A percentile compares a stretch with the other conserved stretches of the same genome.
Evolutionary conservation across 441 rosid species (phyloP).

Genomic region (Gossypium trilobum): DNA sequence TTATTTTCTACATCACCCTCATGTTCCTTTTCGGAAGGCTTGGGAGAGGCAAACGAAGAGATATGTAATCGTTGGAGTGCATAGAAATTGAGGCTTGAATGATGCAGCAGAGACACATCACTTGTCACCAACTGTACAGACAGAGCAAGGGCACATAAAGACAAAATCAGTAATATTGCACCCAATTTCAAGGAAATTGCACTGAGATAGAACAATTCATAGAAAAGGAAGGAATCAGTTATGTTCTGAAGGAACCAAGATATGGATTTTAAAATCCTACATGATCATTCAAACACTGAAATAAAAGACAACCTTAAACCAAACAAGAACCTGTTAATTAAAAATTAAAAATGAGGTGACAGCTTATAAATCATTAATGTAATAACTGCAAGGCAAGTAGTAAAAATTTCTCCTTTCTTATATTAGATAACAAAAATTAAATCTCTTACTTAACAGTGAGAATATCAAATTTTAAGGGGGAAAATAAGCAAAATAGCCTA

Average conservation of each 20-base stretch:
- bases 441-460: neutral
- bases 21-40: constrained; percentile 39
- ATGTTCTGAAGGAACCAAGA: neutral
- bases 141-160: neutral
- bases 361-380: neutral
- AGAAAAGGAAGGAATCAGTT: neutral
- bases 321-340: neutral
- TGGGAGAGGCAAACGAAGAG: constrained; percentile 64
- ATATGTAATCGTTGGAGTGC: constrained; percentile 49
- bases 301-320: neutral
- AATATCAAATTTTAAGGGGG: neutral
- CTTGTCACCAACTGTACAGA: constrained; percentile 31
- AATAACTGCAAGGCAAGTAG: neutral
- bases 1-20: constrained; percentile 19
- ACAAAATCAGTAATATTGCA: neutral
- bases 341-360: neutral
- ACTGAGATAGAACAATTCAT: neutral
- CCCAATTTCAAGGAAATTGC: neutral
- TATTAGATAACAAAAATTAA: neutral
- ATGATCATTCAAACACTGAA: neutral
- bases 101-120: constrained; percentile 37
- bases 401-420: neutral
- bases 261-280: neutral
- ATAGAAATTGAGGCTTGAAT: constrained; percentile 30
- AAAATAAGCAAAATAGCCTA: neutral